These are phyloP conservation scores for Hevea brasiliensis DNA, from an alignment of 345 rosid species.

Conservation along the genomic window DNA sequence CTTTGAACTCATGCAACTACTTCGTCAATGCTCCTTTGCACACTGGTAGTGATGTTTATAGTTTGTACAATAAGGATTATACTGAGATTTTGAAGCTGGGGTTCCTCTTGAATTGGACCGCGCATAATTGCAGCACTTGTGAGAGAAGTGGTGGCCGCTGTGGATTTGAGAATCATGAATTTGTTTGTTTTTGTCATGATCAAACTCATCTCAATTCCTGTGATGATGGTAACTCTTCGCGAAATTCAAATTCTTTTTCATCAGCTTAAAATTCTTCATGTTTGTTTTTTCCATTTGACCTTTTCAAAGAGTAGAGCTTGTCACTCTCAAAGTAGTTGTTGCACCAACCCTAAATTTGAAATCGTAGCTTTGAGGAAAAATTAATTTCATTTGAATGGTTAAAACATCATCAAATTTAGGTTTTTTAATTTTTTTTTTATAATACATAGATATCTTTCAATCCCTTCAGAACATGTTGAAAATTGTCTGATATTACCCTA, in stretches of 20 bases:
- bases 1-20: conserved; percentile 32
- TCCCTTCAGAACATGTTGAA: too few relatives aligned
- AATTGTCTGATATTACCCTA: too few relatives aligned
- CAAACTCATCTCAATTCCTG: conserved; percentile 37
- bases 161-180: conserved; percentile 37
- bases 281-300: too few relatives aligned
- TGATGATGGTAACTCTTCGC: conserved; percentile 44
- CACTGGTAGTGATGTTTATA: background rate
- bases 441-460: too few relatives aligned
- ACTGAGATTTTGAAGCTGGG: conserved; percentile 42
- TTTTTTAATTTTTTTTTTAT: too few relatives aligned
- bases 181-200: conserved; percentile 51
- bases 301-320: too few relatives aligned
- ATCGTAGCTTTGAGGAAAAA: too few relatives aligned
- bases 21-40: conserved; percentile 32
- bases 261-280: background rate
- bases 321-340: too few relatives aligned
- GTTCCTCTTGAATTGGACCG: conserved; percentile 54
- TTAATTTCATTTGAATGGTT: too few relatives aligned
- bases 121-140: conserved; percentile 43
- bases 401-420: too few relatives aligned
- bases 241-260: conserved; percentile 24
- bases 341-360: too few relatives aligned
- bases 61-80: background rate
- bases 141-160: conserved; percentile 50